Evolutionary conservation across 2,329 filamentous ascomycete species (phyloP), one percentile per base, ranked within the genome.

Genomic region (Aspergillus niger): DNA sequence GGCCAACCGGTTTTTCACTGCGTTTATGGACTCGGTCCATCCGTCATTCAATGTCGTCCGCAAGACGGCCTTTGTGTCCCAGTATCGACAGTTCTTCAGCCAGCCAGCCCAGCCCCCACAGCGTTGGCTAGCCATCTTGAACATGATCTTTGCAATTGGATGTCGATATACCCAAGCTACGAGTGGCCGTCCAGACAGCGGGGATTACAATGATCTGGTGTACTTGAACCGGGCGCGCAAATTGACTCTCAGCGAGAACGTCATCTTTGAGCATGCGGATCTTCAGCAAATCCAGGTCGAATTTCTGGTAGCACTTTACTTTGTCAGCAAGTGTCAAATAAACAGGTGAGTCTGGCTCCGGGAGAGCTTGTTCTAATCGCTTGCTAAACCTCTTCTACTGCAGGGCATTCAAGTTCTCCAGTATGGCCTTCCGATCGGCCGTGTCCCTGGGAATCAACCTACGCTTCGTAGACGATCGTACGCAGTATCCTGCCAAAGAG

Each of bases 131-230:
- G 77, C 77, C 1, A 76, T 79, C n/a, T 58, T 81, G 55, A 80
- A 81, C 58, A 72, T 80, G 68, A 74, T 81, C n/a, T 78, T 81
- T 55, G 79, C 79, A 5, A 76, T 81, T 58, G 77, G 75, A 2
- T 77, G 76, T 60, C 73, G 72, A 32, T 76, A 78, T 59, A 73
- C 72, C 20, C 74, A 72, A n/a, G 65, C 78, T 6, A 66, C 70
- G 15, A 63, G 75, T 36, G 64, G 66, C 15, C 28, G 44, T 8
- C 28, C 20, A 8, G 64, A 63, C 1, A 32, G 36, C 2, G 32
- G 36, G 2, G 71, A 74, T 36, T 67, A 71, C n/a, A 70, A 79
- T 55, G 75, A 79, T 44, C 59, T 76, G 30, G 60, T 77, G 10
- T 80, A 76, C 56, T 71, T 81, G 58, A 74, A 76, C 3, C 69